Evolutionary conservation across 2,329 filamentous ascomycete species (phyloP).

Genomic region (Colletotrichum cuscutae): DNA sequence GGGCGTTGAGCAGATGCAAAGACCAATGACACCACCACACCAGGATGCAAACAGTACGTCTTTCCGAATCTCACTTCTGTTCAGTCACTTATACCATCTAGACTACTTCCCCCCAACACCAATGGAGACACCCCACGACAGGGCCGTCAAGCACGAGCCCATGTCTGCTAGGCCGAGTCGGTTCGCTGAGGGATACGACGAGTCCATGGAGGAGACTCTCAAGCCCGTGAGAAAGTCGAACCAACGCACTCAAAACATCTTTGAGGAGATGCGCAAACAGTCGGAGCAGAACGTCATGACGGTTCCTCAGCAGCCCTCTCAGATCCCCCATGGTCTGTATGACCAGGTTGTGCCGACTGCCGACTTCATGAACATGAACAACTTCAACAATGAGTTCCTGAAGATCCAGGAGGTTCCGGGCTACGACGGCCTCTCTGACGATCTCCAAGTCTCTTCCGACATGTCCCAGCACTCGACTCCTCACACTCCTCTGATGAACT

Average conservation of each 20-base stretch:
- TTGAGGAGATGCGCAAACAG: conserved; percentile 68
- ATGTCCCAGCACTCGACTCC: conserved; percentile 64
- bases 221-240: conserved; percentile 62
- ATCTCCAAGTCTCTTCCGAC: conserved; percentile 54
- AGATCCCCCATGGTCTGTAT: conserved; percentile 52
- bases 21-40: conserved; percentile 71
- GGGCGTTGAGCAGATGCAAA: conserved; percentile 54
- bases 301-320: conserved; percentile 41
- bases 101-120: conserved; percentile 76
- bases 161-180: conserved; percentile 50
- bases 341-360: conserved; percentile 63
- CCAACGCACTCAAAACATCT: conserved; percentile 60
- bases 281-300: conserved; percentile 56
- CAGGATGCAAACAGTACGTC: conserved; percentile 69
- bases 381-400: conserved; percentile 56
- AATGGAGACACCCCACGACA: conserved; percentile 69
- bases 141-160: conserved; percentile 53
- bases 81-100: conserved; percentile 44
- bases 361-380: conserved; percentile 67
- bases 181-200: conserved; percentile 71
- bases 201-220: conserved; percentile 74
- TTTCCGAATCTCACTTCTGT: neutral
- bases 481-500: conserved; percentile 58
- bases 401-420: conserved; percentile 52
- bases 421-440: conserved; percentile 47